Conservation (phyloP, 2,329 filamentous ascomycete species). For the Colletotrichum aenigma region DNA sequence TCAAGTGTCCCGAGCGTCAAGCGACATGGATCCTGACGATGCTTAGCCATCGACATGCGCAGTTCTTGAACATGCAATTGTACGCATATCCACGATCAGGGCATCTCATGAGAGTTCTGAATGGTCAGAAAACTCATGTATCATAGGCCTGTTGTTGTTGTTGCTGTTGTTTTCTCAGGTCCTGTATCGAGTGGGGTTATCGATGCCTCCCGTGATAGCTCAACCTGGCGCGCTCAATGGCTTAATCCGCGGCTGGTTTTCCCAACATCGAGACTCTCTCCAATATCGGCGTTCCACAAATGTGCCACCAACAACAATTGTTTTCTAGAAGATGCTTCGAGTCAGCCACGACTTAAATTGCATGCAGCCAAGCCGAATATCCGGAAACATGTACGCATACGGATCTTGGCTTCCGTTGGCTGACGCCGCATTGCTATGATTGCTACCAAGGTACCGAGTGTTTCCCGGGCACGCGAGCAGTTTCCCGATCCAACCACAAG, state of each 20-base stretch:
- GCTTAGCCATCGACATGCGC: background rate
- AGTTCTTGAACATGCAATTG: background rate
- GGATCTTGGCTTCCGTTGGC: background rate
- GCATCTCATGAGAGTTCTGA: background rate
- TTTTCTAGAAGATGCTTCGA: background rate
- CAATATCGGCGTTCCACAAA: background rate
- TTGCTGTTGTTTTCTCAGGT: background rate
- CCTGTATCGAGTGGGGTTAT: background rate
- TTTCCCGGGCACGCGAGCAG: background rate
- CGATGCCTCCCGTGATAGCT: background rate
- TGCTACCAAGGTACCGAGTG: background rate
- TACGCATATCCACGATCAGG: background rate
- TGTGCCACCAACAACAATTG: background rate
- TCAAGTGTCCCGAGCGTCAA: background rate
- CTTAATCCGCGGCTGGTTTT: background rate
- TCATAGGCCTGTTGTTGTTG: background rate
- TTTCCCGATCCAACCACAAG: background rate
- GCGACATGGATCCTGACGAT: background rate
- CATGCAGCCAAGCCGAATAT: background rate
- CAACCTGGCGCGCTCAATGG: background rate
- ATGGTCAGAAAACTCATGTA: background rate
- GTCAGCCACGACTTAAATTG: background rate
- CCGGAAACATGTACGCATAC: background rate
- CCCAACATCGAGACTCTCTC: background rate
- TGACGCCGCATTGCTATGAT: background rate